Base-by-base conservation (phyloP, 2,329 filamentous ascomycete species). In the Davidsoniella neocaledoniae region DNA sequence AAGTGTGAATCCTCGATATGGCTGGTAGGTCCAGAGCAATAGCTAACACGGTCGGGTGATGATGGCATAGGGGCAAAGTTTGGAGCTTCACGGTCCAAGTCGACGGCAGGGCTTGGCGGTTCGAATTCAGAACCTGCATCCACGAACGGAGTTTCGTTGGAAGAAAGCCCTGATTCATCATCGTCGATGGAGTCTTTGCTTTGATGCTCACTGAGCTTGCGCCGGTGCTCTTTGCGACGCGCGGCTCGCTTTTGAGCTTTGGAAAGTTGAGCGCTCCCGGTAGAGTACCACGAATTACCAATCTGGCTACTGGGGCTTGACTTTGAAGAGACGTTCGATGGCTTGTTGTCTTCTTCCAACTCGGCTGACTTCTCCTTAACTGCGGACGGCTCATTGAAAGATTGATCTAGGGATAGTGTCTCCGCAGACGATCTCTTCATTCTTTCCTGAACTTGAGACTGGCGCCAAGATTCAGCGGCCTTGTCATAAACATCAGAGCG, bases 261-360 rank as follows among this genome's bases (percentile, higher is more conserved):
- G 4, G 43, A 46, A 26, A 50, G 33, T 12, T 39, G 38, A 16
- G 41, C 36, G 8, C 21, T 21, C 23, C 46, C 49, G 5, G 37
- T 33, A n/a, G 43, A 46, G 16, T 26, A 21, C 49, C 49, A 50
- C 19, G 43, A 50, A 21, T 41, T 45, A 12, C 49, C 49, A 14
- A 46, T 38, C 10, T 38, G 19, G 29, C 29, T 33, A 33, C 6
- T 33, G 8, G 29, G 29, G 29, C 7, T 33, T 33, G 29, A 33
- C 29, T 33, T 33, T 2, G 29, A 33, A 33, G 29, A 33, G 12
- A 9, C 7, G 4, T 33, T 9, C 8, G 8, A 33, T 33, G 29
- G 29, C 29, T 12, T 33, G 29, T 33, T 33, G 6, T 33, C 29
- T 33, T 33, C 29, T 10, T 33, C 29, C 12, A 33, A 12, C 29